Evolutionary conservation across 2,329 filamentous ascomycete genomes (phyloP).

Genomic region (Sporothrix globosa): DNA sequence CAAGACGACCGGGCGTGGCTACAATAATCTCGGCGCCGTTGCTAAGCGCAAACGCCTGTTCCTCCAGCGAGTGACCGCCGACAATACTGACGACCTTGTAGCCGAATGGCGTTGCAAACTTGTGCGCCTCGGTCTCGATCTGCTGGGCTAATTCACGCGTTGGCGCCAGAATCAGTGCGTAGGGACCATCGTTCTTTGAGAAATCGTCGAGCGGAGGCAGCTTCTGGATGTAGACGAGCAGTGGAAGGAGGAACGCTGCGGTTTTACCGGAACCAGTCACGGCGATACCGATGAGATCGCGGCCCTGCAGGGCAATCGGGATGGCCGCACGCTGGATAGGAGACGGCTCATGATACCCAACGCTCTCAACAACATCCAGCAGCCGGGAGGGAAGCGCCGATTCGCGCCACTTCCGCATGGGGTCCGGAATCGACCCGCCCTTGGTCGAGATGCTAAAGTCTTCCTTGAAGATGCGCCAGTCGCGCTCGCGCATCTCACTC

Average conservation of each 20-base stretch:
- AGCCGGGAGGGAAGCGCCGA: constrained; percentile 76
- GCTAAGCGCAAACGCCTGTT: constrained; percentile 85
- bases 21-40: constrained; percentile 98
- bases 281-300: constrained; percentile 97
- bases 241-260: constrained; percentile 86
- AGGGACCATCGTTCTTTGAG: constrained; percentile 93
- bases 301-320: constrained; percentile 86
- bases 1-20: constrained; percentile 93
- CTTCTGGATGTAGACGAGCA: constrained; percentile 92
- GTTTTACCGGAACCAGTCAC: constrained; percentile 99
- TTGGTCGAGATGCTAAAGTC: constrained; percentile 97
- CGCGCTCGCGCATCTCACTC: constrained; percentile 91
- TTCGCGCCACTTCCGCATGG: constrained; percentile 93
- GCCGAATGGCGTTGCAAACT: constrained; percentile 86
- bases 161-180: constrained; percentile 94
- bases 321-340: constrained; percentile 94
- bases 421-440: constrained; percentile 87
- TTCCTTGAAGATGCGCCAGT: constrained; percentile 99
- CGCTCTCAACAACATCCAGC: constrained; percentile 77
- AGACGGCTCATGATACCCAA: constrained; percentile 90
- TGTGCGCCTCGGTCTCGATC: constrained; percentile 90
- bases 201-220: constrained; percentile 80
- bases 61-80: constrained; percentile 93
- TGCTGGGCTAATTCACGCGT: constrained; percentile 97
- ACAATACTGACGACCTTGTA: constrained; percentile 97